These are phyloP conservation scores for Coemansia sp. DNA, from an alignment of 192 early-diverging fungal genomes.

Conservation along the genomic window DNA sequence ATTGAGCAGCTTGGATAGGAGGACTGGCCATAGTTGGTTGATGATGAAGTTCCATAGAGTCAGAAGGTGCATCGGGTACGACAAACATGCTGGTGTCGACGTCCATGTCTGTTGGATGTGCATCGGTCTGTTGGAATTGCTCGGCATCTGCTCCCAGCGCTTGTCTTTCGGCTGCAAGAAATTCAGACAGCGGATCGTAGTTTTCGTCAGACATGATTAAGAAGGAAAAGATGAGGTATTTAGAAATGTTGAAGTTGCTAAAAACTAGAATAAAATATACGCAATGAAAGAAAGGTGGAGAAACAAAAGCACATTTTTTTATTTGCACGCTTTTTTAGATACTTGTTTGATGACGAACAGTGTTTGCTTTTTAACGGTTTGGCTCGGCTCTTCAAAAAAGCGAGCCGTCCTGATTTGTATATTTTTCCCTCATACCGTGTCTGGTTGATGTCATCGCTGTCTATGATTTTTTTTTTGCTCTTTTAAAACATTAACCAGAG, in stretches of 20 bases:
- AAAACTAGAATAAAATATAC: slow-evolving; percentile 3
- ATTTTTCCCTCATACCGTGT: too few relatives aligned
- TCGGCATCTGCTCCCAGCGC: slow-evolving; percentile 72
- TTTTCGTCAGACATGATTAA: slow-evolving; percentile 35
- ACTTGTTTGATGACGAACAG: neutral
- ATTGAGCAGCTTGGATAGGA: too few relatives aligned
- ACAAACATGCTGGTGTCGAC: slow-evolving; percentile 8
- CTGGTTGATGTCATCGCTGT: too few relatives aligned
- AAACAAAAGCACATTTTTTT: neutral
- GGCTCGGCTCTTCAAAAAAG: too few relatives aligned
- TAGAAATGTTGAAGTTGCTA: neutral
- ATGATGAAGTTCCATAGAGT: too few relatives aligned
- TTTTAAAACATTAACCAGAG: too few relatives aligned
- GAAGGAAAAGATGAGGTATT: slow-evolving; percentile 1
- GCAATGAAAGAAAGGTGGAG: neutral
- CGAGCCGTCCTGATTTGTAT: too few relatives aligned
- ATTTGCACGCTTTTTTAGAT: neutral
- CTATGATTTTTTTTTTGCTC: neutral
- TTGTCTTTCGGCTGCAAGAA: slow-evolving; percentile 75
- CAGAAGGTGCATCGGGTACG: neutral
- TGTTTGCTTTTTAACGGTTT: too few relatives aligned
- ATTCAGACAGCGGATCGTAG: slow-evolving; percentile 71
- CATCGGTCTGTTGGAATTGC: slow-evolving; percentile 49
- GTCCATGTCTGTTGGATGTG: slow-evolving; percentile 5
- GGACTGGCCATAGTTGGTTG: neutral